Conservation (phyloP, 768 basidiomycete species). For the Boletus tylopilopsis region DNA sequence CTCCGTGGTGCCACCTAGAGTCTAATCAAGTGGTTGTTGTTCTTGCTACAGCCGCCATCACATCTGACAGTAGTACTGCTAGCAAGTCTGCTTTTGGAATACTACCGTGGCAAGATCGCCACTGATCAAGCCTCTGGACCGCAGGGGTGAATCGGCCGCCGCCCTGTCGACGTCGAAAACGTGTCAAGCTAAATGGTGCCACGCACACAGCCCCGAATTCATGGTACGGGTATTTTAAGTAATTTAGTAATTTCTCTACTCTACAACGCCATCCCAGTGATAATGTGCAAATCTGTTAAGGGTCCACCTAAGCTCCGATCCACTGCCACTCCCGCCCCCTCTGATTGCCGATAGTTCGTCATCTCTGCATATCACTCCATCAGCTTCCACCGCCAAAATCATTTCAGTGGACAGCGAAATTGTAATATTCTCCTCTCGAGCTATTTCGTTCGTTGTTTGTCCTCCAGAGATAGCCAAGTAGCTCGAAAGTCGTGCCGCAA, state of each 20-base stretch:
- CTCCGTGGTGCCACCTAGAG: conserved; percentile 10
- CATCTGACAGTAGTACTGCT: too few relatives aligned
- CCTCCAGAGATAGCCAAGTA: conserved; percentile 48
- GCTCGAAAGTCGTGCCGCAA: conserved; percentile 61
- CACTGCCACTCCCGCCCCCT: conserved; percentile 43
- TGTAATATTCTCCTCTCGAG: conserved; percentile 65
- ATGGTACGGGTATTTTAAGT: neutral
- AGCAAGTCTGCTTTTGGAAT: conserved; percentile 4
- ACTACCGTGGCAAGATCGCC: conserved; percentile 11
- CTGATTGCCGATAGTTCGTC: conserved; percentile 42
- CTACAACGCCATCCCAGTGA: conserved; percentile 56
- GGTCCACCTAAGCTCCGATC: conserved; percentile 71
- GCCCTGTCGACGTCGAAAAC: conserved; percentile 27
- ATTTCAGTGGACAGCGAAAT: conserved; percentile 76
- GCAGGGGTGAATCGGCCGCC: conserved; percentile 8
- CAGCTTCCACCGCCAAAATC: conserved; percentile 68
- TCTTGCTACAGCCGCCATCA: neutral
- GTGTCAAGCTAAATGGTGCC: conserved; percentile 10
- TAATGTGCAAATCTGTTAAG: conserved; percentile 63
- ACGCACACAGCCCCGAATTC: conserved; percentile 12
- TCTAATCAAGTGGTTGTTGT: conserved; percentile 3
- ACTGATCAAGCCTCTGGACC: too few relatives aligned
- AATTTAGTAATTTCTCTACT: neutral
- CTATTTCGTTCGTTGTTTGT: conserved; percentile 66
- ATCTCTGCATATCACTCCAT: conserved; percentile 73